These are phyloP conservation scores for Phaeophleospora eucalypticola DNA, from an alignment of 2,329 filamentous ascomycete genomes.

Conservation along the genomic window DNA sequence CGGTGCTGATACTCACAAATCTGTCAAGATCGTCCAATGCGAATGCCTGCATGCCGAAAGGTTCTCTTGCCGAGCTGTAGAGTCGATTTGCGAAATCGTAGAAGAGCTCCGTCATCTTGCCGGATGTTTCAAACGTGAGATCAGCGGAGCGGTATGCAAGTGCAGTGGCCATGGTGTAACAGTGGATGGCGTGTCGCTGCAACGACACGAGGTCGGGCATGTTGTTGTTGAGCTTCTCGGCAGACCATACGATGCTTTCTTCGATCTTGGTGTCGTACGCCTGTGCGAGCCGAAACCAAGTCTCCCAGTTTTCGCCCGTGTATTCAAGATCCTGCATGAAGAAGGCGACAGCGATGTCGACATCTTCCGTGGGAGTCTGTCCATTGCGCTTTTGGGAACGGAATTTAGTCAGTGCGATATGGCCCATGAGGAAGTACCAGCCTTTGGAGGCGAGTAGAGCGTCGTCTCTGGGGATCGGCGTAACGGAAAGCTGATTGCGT, in stretches of 20 bases:
- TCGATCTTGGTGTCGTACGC: slow-evolving; percentile 85
- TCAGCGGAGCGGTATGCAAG: slow-evolving; percentile 56
- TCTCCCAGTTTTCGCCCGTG: slow-evolving; percentile 77
- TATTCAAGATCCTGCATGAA: slow-evolving; percentile 79
- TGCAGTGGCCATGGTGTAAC: slow-evolving; percentile 65
- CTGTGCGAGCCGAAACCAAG: slow-evolving; percentile 84
- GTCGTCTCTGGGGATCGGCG: slow-evolving; percentile 60
- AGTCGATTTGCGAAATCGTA: slow-evolving; percentile 65
- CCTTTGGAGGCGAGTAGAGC: slow-evolving; percentile 69
- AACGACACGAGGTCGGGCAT: slow-evolving; percentile 68
- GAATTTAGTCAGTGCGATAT: slow-evolving; percentile 86
- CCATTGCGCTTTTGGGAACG: slow-evolving; percentile 66
- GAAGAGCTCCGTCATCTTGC: slow-evolving; percentile 61
- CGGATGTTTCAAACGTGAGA: slow-evolving; percentile 49
- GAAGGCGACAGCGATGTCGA: slow-evolving; percentile 76
- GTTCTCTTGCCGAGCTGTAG: slow-evolving; percentile 65
- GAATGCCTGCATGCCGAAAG: slow-evolving; percentile 65
- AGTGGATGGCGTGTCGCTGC: slow-evolving; percentile 78
- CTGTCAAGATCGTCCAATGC: slow-evolving; percentile 57
- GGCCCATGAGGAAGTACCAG: slow-evolving; percentile 89
- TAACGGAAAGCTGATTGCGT: slow-evolving; percentile 66
- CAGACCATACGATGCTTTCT: slow-evolving; percentile 81
- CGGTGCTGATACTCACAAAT: slow-evolving; percentile 45
- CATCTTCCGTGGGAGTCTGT: slow-evolving; percentile 74
- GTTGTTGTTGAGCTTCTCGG: slow-evolving; percentile 86